Evolutionary conservation across 805 yeast genomes (phyloP).

Genomic region (Millerago galiae): DNA sequence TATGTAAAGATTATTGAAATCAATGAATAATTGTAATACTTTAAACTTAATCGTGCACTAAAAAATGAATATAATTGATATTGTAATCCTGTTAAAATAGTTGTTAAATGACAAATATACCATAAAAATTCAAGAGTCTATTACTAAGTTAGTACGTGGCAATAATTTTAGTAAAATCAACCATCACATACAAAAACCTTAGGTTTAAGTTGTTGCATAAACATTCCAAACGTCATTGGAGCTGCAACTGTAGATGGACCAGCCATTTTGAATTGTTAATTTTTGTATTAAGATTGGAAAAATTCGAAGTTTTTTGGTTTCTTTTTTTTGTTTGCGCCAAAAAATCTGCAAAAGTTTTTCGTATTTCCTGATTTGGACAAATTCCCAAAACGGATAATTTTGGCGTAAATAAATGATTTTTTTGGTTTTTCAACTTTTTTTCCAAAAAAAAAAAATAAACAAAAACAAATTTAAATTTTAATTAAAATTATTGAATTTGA

Average conservation of each 20-base stretch:
- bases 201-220: slow-evolving; percentile 6
- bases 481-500: not conserved
- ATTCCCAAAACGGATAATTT: too few relatives aligned
- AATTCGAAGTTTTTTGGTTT: too few relatives aligned
- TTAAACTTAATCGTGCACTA: slow-evolving; percentile 25
- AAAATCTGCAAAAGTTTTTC: too few relatives aligned
- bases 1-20: slow-evolving; percentile 54
- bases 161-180: too few relatives aligned
- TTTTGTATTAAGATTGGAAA: not conserved
- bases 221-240: slow-evolving; percentile 3
- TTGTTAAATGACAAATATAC: slow-evolving; percentile 56
- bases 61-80: slow-evolving; percentile 39
- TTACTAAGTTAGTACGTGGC: not conserved
- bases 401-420: too few relatives aligned
- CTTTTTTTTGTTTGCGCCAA: too few relatives aligned
- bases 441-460: not conserved
- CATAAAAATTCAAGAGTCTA: slow-evolving; percentile 41
- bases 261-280: slow-evolving; percentile 4
- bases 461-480: not conserved
- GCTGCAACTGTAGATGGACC: slow-evolving; percentile 6
- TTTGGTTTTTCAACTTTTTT: too few relatives aligned
- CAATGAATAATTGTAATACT: slow-evolving; percentile 37
- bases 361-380: too few relatives aligned
- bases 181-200: slow-evolving; percentile 4
- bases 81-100: slow-evolving; percentile 35